Evolutionary conservation across 192 early-diverging fungal species (phyloP), one percentile per base, ranked within the genome.

Genomic region (Coemansia sp.): DNA sequence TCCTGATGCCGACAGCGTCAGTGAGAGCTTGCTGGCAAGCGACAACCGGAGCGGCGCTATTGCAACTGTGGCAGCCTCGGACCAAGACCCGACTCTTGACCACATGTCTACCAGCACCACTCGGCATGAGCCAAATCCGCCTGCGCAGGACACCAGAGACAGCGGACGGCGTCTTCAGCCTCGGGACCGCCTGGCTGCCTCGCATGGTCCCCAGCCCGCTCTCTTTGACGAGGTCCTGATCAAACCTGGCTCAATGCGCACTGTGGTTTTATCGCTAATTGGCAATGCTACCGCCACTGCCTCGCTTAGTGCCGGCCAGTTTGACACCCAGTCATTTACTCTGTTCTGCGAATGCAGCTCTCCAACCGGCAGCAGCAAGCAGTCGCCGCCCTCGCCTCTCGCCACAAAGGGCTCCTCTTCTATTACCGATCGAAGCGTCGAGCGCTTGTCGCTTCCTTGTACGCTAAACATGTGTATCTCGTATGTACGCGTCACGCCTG

Each of bases 401-500:
- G 57, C 55, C 78, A 24, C 70, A 74, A 62, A 87, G 78, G 47
- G 91, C 92, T 61, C 87, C 86, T 63, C 66, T 2, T 27, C 41
- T 13, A 33, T 18, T 60, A 46, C 43, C 38, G 95, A 95, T 3
- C 70, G 62, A 38, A 63, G 36, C 31, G 64, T 57, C 5, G 82
- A 85, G 42, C 75, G 82, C 44, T 72, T 85, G 72, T 90, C 89
- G 22, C 86, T 99, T 34, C 94, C 96, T 62, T 98, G 96, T 82
- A 95, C 92, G 65, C 90, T 94, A 3, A 87, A 94, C 44, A 91
- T 91, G 36, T 98, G 97, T 74, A 99, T 95, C 3, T 95, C 97
- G 0, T 90, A 97, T 70, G 92, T 99, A 46, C 92, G 93, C 27
- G 92, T 96, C 3, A 81, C 86, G 40, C 97, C 97, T 9, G 87